phyloP scores from a whole-genome alignment of 2,329 filamentous ascomycete genomes.

The Elsinoe batatas region DNA sequence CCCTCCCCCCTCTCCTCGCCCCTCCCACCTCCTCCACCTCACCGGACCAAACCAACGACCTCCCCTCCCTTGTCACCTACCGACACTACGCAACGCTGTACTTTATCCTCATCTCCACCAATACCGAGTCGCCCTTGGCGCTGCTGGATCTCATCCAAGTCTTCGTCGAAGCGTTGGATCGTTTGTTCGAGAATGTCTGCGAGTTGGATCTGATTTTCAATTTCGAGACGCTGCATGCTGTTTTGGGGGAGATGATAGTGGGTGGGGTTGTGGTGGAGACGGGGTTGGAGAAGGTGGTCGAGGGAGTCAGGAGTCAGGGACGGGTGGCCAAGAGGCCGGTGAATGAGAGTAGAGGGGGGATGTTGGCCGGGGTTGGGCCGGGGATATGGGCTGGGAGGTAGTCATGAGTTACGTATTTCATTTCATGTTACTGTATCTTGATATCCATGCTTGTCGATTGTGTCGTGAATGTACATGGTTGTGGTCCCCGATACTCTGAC shows the following conservation, averaged over 20 bases:
- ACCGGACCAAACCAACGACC: slow-evolving; percentile 66
- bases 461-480: not conserved
- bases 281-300: slow-evolving; percentile 75
- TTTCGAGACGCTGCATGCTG: slow-evolving; percentile 90
- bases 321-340: slow-evolving; percentile 69
- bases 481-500: too few relatives aligned
- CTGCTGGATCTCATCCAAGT: slow-evolving; percentile 96
- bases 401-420: slow-evolving; percentile 13
- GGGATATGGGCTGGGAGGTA: slow-evolving; percentile 30
- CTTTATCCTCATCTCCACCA: slow-evolving; percentile 96
- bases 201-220: slow-evolving; percentile 98
- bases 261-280: slow-evolving; percentile 93
- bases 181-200: slow-evolving; percentile 96
- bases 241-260: slow-evolving; percentile 87
- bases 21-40: slow-evolving; percentile 16
- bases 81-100: slow-evolving; percentile 96
- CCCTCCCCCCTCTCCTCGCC: slow-evolving; percentile 35
- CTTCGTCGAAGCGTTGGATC: slow-evolving; percentile 90
- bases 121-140: slow-evolving; percentile 89
- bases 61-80: slow-evolving; percentile 92
- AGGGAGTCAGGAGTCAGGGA: slow-evolving; percentile 67
- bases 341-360: slow-evolving; percentile 54
- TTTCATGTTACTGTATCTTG: not conserved
- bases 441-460: not conserved
- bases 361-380: slow-evolving; percentile 24